Percentiles rank a stretch among this genome's conserved stretches.
These are phyloP conservation scores for Sphaerulina populicola DNA, from an alignment of 2,329 filamentous ascomycete species.

Conservation along the genomic window DNA sequence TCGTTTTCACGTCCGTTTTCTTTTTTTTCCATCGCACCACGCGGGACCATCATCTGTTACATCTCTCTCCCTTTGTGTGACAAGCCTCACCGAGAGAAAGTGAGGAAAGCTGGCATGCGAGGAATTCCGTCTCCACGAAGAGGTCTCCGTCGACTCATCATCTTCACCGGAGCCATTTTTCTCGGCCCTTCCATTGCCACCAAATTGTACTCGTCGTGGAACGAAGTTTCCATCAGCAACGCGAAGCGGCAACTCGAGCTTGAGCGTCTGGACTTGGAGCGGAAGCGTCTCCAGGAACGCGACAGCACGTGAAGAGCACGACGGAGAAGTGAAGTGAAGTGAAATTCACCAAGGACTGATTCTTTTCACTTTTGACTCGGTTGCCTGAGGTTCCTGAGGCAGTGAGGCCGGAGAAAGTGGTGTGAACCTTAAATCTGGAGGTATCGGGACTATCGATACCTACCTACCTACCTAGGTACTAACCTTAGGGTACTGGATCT, in stretches of 20 bases:
- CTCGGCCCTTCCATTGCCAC: conserved; percentile 7
- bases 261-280: conserved; percentile 8
- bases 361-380: neutral
- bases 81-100: neutral
- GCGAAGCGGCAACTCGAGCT: conserved; percentile 10
- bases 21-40: neutral
- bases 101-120: neutral
- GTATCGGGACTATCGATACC: neutral
- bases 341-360: neutral
- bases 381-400: neutral
- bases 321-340: neutral
- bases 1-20: neutral
- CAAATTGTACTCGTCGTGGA: conserved; percentile 10
- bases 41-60: neutral
- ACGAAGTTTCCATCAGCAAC: conserved; percentile 8
- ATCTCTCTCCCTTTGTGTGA: neutral
- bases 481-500: neutral
- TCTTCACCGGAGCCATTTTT: conserved; percentile 8
- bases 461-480: too few species aligned
- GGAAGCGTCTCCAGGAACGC: conserved; percentile 1
- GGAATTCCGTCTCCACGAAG: conserved; percentile 5
- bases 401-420: neutral
- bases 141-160: conserved; percentile 8
- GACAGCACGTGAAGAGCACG: neutral
- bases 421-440: neutral